phyloP scores from a whole-genome alignment of 495 filamentous ascomycete species.

The Penicillium macrosclerotiorum region DNA sequence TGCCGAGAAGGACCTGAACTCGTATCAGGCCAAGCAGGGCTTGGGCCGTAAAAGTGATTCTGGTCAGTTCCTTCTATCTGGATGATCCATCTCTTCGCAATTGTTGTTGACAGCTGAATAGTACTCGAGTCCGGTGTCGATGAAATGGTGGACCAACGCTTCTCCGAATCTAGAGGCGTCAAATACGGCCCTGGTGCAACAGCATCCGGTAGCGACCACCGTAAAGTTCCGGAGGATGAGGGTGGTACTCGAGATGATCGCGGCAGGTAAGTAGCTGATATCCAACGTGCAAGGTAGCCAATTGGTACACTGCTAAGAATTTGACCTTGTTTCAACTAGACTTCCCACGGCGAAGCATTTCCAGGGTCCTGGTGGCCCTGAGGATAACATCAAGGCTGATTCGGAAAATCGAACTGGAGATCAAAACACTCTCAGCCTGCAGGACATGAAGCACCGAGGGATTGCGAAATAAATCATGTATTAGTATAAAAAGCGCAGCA shows the following conservation, averaged over 20 bases:
- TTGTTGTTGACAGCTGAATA: conserved; percentile 19
- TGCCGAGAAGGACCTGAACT: conserved; percentile 55
- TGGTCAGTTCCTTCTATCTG: not conserved
- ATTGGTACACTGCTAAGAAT: not conserved
- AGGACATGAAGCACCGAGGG: conserved; percentile 28
- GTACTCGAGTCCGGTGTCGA: conserved; percentile 55
- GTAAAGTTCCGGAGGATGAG: conserved; percentile 49
- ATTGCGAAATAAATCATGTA: conserved; percentile 18
- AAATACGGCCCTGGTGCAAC: conserved; percentile 47
- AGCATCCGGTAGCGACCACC: conserved; percentile 50
- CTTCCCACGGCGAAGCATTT: conserved; percentile 47
- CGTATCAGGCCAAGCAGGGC: conserved; percentile 50
- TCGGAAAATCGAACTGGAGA: conserved; percentile 40
- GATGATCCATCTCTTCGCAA: not conserved
- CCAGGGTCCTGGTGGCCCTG: conserved; percentile 51
- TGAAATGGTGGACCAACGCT: conserved; percentile 42
- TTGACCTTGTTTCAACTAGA: conserved; percentile 14
- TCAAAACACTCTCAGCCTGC: conserved; percentile 37
- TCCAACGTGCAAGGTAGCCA: not conserved
- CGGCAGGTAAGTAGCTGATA: conserved; percentile 33
- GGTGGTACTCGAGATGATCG: conserved; percentile 48
- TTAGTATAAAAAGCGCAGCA: conserved; percentile 13
- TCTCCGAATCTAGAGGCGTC: conserved; percentile 39
- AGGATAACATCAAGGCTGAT: conserved; percentile 42
- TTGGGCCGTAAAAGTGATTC: conserved; percentile 42